Evolutionary conservation across 225 moss, liverwort and hornwort species (phyloP), one percentile per base, ranked within the genome.

Genomic region (Polytrichum commune): DNA sequence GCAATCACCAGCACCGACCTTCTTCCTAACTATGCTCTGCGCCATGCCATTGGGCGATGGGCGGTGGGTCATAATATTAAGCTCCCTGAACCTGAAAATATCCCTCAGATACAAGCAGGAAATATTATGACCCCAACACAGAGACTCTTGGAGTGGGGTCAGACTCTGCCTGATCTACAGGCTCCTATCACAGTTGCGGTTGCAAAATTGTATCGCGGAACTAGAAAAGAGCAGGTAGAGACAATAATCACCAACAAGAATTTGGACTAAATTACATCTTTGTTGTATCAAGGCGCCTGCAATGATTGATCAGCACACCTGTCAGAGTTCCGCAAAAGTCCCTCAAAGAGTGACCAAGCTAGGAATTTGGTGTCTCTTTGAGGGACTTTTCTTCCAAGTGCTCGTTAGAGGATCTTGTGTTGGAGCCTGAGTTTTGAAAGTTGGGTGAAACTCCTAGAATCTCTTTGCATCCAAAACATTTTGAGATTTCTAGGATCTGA

Each of bases 31-130:
- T 84, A 76, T 87, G 84, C 87, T 62, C 76, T 87, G 69, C 81
- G 87, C 71, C 81, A 87, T 84, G 84, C 87, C 71, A 87, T 87
- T 79, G 78, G 76, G 66, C 83, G 84, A 72, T 87, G 87, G 87
- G 87, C 87, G 7, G 76, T 73, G 65, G 78, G 32, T 71, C 87
- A 84, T 69, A 74, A 76, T 58, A 87, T 84, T 55, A 81, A 76
- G 81, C 53, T 87, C 63, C 81, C 76, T 56, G 76, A 81, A 69
- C 72, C 76, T 55, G 66, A 23, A 27, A 46, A 70, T 60, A 60
- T 73, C 62, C 66, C 69, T 66, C 46, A 46, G 4, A 79, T 79
- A 72, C 67, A 72, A 74, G 76, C 65, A 23, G 74, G 66, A 26
- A 76, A 69, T 65, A 78, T 64, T 60, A 46, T 77, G 19, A 77